Conservation (phyloP, 2,329 filamentous ascomycete species). For the Phyllosticta paracitricarpa region DNA sequence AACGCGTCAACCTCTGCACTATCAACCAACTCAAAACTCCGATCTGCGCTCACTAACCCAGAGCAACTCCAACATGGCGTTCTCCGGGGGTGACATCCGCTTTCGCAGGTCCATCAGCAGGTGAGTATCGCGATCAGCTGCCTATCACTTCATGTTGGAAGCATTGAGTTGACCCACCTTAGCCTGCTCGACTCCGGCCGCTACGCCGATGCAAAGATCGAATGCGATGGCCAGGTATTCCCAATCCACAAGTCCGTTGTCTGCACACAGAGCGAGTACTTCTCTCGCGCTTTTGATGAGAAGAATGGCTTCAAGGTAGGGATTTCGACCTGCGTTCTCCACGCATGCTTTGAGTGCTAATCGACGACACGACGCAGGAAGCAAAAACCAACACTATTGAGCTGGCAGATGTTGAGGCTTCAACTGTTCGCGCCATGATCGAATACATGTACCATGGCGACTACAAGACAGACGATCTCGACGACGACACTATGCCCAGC, state of each 20-base stretch:
- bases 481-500: neutral
- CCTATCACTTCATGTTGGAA: neutral
- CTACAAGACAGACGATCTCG: neutral
- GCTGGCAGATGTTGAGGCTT: neutral
- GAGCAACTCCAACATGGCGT: too few species aligned
- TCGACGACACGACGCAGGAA: neutral
- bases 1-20: too few species aligned
- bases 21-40: too few species aligned
- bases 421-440: slow-evolving; percentile 1
- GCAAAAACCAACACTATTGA: neutral
- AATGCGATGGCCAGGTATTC: neutral
- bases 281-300: neutral
- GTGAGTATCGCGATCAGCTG: neutral
- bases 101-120: neutral
- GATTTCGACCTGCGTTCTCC: too few species aligned
- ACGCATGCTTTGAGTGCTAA: too few species aligned
- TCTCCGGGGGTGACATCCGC: neutral
- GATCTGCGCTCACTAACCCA: too few species aligned
- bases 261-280: neutral
- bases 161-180: neutral
- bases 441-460: slow-evolving; percentile 12
- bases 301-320: neutral
- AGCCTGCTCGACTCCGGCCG: neutral
- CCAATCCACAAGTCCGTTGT: neutral
- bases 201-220: neutral